phyloP scores from a whole-genome alignment of 345 rosid genomes.

The Hibiscus trionum region DNA sequence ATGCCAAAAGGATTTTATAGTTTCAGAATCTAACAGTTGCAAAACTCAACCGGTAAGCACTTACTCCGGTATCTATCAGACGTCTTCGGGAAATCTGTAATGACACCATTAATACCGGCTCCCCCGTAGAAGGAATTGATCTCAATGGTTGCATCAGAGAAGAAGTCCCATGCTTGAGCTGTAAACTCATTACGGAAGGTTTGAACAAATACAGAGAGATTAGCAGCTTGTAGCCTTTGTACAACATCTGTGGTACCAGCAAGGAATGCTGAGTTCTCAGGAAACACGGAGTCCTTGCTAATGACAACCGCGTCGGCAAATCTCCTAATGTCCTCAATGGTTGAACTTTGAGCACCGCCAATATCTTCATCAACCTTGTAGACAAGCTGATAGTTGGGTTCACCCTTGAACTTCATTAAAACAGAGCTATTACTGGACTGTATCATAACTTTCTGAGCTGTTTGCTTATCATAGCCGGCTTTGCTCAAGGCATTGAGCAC shows the following conservation, averaged over 20 bases:
- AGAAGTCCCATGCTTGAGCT: conserved; percentile 89
- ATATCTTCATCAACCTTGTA: conserved; percentile 60
- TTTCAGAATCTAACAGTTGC: neutral
- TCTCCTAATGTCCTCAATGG: conserved; percentile 49
- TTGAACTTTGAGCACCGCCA: conserved; percentile 38
- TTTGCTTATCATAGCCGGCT: conserved; percentile 51
- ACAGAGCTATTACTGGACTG: conserved; percentile 78
- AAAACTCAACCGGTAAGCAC: conserved; percentile 12
- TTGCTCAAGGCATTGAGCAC: conserved; percentile 49
- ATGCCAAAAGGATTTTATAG: neutral
- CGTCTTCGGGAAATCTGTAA: conserved; percentile 82
- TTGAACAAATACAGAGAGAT: conserved; percentile 60
- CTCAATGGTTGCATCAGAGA: conserved; percentile 72
- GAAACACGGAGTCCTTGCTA: conserved; percentile 48
- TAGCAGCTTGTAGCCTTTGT: conserved; percentile 32
- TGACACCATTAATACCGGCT: conserved; percentile 40
- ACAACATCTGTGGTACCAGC: conserved; percentile 38
- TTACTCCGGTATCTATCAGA: conserved; percentile 73
- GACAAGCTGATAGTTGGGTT: conserved; percentile 43
- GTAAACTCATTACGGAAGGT: conserved; percentile 73
- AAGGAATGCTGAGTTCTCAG: conserved; percentile 15
- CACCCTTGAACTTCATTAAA: conserved; percentile 47
- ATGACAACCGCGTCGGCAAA: conserved; percentile 67
- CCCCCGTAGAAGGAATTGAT: conserved; percentile 36
- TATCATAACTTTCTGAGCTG: conserved; percentile 57